Conservation (phyloP, 495 filamentous ascomycete species). For the Aspergillus nidulans region DNA sequence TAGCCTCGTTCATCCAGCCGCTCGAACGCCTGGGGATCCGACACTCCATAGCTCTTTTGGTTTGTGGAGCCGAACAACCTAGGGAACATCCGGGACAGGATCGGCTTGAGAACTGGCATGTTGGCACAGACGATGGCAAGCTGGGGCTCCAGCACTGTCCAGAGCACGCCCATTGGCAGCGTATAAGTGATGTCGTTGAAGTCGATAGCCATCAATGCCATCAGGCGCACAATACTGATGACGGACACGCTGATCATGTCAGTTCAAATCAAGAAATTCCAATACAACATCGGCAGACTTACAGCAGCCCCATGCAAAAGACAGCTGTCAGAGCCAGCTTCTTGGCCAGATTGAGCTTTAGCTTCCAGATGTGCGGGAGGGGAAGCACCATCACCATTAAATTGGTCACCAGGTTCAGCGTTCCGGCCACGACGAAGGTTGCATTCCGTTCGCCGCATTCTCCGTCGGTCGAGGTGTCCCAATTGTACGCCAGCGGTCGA, state of each 20-base stretch:
- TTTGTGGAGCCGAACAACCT: neutral
- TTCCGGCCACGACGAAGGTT: slow-evolving; percentile 42
- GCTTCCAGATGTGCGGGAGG: slow-evolving; percentile 41
- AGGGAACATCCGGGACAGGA: slow-evolving; percentile 7
- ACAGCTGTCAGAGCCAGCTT: slow-evolving; percentile 47
- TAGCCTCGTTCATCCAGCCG: neutral
- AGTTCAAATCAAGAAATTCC: neutral
- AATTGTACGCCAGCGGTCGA: slow-evolving; percentile 45
- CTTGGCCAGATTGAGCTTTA: slow-evolving; percentile 41
- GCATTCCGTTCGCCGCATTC: slow-evolving; percentile 45
- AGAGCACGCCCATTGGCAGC: slow-evolving; percentile 13
- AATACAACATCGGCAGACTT: slow-evolving; percentile 11
- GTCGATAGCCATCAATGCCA: slow-evolving; percentile 11
- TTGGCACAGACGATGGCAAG: slow-evolving; percentile 16
- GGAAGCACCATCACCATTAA: slow-evolving; percentile 45
- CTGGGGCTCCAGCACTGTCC: slow-evolving; percentile 17
- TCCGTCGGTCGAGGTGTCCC: slow-evolving; percentile 39
- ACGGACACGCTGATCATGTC: slow-evolving; percentile 10
- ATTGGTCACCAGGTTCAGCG: slow-evolving; percentile 49
- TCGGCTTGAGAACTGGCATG: slow-evolving; percentile 11
- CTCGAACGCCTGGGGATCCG: neutral
- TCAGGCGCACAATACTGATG: slow-evolving; percentile 20
- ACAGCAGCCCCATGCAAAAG: slow-evolving; percentile 49
- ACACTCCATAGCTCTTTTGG: neutral
- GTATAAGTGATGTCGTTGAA: slow-evolving; percentile 18